Conservation (phyloP, 192 early-diverging fungal species). For the Gryganskiella cystojenkinii region DNA sequence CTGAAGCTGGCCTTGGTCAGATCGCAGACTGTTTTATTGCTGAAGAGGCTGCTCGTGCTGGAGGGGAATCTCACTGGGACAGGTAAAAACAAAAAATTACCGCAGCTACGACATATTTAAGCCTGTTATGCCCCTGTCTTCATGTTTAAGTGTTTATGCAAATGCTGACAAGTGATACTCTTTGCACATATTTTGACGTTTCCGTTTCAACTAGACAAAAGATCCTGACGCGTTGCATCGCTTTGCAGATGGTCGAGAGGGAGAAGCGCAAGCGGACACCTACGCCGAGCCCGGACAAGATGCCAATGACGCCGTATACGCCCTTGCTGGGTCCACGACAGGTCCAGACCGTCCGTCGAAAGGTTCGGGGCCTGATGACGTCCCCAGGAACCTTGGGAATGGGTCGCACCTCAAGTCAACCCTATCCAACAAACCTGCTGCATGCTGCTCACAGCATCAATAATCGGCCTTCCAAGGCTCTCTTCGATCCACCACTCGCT, state of each 20-base stretch:
- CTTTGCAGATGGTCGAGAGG: conserved; percentile 20
- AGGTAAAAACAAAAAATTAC: too few species aligned
- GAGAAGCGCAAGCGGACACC: background rate
- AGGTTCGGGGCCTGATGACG: too few species aligned
- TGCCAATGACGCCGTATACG: background rate
- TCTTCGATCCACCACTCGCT: too few species aligned
- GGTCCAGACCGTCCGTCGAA: too few species aligned
- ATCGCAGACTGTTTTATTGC: conserved; percentile 29
- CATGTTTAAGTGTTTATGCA: too few species aligned
- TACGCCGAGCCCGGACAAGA: background rate
- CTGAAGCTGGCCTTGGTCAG: conserved; percentile 7
- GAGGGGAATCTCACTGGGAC: conserved; percentile 17
- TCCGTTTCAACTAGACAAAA: conserved; percentile 10
- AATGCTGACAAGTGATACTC: background rate
- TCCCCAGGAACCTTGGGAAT: too few species aligned
- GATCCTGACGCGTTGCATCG: conserved; percentile 25
- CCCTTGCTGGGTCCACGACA: background rate
- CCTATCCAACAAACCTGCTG: too few species aligned
- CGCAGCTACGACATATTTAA: too few species aligned
- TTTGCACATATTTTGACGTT: background rate
- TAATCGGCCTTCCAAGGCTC: too few species aligned
- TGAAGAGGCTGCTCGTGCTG: conserved; percentile 3
- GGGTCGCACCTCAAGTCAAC: conserved; percentile 1
- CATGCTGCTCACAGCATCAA: too few species aligned
- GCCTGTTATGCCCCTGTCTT: too few species aligned